Evolutionary conservation across 768 basidiomycete species (phyloP).

Genomic region (Suillus occidentalis): DNA sequence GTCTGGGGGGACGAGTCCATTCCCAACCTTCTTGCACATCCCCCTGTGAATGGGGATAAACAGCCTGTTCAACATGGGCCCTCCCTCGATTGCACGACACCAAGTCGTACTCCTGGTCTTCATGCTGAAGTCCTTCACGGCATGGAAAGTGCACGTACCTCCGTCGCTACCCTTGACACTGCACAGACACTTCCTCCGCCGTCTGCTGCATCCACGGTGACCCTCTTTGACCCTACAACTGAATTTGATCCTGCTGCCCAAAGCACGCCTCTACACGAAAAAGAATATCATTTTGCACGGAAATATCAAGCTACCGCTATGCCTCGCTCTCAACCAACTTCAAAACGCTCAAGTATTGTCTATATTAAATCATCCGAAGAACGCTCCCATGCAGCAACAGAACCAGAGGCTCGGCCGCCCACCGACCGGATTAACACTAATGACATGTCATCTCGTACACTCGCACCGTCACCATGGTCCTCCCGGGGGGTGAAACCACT

Average conservation of each 20-base stretch:
- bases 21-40: conserved; percentile 33
- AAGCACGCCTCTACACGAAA: conserved; percentile 60
- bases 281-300: conserved; percentile 17
- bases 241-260: conserved; percentile 38
- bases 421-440: conserved; percentile 9
- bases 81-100: conserved; percentile 36
- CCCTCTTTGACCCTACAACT: conserved; percentile 51
- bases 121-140: conserved; percentile 51
- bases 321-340: conserved; percentile 21
- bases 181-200: conserved; percentile 37
- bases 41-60: conserved; percentile 40
- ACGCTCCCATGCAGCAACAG: conserved; percentile 16
- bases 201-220: conserved; percentile 61
- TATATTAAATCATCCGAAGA: conserved; percentile 61
- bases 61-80: conserved; percentile 18
- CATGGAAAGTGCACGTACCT: conserved; percentile 52
- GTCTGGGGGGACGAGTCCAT: conserved; percentile 44
- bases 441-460: conserved; percentile 26
- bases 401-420: not conserved
- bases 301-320: conserved; percentile 21
- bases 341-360: conserved; percentile 58
- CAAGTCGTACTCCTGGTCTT: conserved; percentile 47
- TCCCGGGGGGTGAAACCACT: conserved; percentile 53
- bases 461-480: conserved; percentile 50
- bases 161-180: conserved; percentile 40